Percentiles rank a stretch among this genome's conserved stretches.
Conservation (phyloP, 352 stramenopile species). For the Phytophthora litchii region DNA sequence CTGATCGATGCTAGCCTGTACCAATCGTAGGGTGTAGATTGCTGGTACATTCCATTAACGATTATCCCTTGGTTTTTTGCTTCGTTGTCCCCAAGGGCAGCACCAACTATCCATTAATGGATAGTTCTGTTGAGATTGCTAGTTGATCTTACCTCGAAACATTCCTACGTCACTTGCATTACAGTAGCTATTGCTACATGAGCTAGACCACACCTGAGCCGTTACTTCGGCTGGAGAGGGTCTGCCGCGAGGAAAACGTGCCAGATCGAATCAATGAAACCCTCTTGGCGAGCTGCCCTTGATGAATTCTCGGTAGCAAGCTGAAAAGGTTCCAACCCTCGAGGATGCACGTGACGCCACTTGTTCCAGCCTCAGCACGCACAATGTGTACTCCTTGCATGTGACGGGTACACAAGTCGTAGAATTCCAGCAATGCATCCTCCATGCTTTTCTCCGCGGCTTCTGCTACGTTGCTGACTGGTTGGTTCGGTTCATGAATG, state of each 20-base stretch:
- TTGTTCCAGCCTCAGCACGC: slow-evolving; percentile 67
- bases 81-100: slow-evolving; percentile 13
- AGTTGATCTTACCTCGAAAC: slow-evolving; percentile 20
- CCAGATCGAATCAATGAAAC: slow-evolving; percentile 44
- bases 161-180: not conserved
- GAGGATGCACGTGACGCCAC: slow-evolving; percentile 55
- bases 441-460: slow-evolving; percentile 45
- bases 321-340: slow-evolving; percentile 76
- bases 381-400: slow-evolving; percentile 59
- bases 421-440: slow-evolving; percentile 61
- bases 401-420: slow-evolving; percentile 55
- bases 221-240: slow-evolving; percentile 19
- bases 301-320: slow-evolving; percentile 53
- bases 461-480: slow-evolving; percentile 9
- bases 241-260: slow-evolving; percentile 34
- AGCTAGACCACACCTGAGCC: not conserved
- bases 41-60: no score
- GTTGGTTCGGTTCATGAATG: slow-evolving; percentile 5
- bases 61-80: slow-evolving; percentile 3
- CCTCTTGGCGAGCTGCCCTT: slow-evolving; percentile 27
- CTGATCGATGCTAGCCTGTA: no score
- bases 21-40: no score
- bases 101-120: slow-evolving; percentile 24
- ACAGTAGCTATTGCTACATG: no score
- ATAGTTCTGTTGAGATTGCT: slow-evolving; percentile 38